phyloP scores from a whole-genome alignment of 192 early-diverging fungal genomes.

The Podila minutissima region DNA sequence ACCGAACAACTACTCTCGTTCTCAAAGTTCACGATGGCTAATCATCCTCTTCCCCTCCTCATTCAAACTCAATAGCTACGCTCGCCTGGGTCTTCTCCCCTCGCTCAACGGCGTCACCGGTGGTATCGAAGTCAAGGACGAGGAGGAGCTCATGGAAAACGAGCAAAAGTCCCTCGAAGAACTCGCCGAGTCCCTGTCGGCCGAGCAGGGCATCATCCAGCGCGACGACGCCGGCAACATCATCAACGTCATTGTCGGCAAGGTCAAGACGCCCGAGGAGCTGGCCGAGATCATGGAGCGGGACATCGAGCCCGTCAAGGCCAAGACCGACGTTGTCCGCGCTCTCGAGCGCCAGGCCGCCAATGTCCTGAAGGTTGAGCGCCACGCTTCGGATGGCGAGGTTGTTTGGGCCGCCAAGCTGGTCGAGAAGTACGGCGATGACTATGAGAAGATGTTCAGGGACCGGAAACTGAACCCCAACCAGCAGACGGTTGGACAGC shows the following conservation, averaged over 20 bases:
- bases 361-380: constrained; percentile 53
- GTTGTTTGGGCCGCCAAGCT: constrained; percentile 62
- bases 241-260: constrained; percentile 70
- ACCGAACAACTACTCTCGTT: neutral
- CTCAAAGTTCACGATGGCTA: neutral
- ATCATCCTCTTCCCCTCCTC: neutral
- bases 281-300: constrained; percentile 54
- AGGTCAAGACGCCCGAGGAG: constrained; percentile 60
- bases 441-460: constrained; percentile 84
- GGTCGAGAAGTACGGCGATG: constrained; percentile 75
- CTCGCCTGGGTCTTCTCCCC: constrained; percentile 73
- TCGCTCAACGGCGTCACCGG: constrained; percentile 73
- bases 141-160: constrained; percentile 58
- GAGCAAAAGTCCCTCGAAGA: constrained; percentile 60
- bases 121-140: constrained; percentile 59
- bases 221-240: constrained; percentile 82
- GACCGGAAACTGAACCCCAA: constrained; percentile 76
- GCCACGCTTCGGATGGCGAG: constrained; percentile 67
- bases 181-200: constrained; percentile 63
- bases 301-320: constrained; percentile 53
- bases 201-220: constrained; percentile 83
- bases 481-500: constrained; percentile 72
- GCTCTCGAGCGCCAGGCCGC: constrained; percentile 67
- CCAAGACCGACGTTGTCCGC: constrained; percentile 69
- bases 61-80: constrained; percentile 57